phyloP scores from a whole-genome alignment of 202 grass and related monocot species.

The Sporobolus alterniflorus region DNA sequence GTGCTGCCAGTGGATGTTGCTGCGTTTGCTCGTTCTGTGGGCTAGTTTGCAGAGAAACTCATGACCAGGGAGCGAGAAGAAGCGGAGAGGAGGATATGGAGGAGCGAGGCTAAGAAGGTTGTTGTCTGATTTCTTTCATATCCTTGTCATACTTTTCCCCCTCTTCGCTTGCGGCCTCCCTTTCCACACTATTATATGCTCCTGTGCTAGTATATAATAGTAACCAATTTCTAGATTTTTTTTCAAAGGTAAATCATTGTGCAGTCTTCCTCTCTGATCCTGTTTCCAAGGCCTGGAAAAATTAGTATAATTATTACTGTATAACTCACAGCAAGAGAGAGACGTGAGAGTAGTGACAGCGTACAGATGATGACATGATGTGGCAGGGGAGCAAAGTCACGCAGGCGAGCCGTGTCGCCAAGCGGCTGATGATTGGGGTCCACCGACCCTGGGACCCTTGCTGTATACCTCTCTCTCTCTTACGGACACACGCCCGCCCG shows the following conservation, averaged over 20 bases:
- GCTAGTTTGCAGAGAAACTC: conserved; percentile 14
- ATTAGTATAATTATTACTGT: conserved; percentile 41
- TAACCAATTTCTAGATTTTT: conserved; percentile 13
- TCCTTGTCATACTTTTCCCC: conserved; percentile 70
- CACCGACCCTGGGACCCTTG: conserved; percentile 49
- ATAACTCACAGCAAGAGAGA: conserved; percentile 32
- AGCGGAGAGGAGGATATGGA: conserved; percentile 49
- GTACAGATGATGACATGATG: conserved; percentile 32
- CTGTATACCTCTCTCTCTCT: not conserved
- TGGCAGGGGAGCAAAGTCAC: conserved; percentile 40
- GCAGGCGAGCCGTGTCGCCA: conserved; percentile 59
- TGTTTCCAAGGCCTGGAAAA: conserved; percentile 16
- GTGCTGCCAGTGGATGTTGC: conserved; percentile 27
- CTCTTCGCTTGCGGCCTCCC: conserved; percentile 31
- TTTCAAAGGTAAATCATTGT: not conserved
- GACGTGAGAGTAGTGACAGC: conserved; percentile 33
- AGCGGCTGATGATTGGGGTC: conserved; percentile 62
- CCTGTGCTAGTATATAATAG: conserved; percentile 23
- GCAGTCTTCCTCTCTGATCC: not conserved
- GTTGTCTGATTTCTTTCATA: conserved; percentile 80
- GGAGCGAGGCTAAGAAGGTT: conserved; percentile 52
- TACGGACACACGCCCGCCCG: not conserved
- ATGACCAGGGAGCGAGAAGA: conserved; percentile 4
- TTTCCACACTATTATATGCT: conserved; percentile 40
- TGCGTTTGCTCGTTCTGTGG: conserved; percentile 32